Evolutionary conservation across 2,329 filamentous ascomycete species (phyloP).

Genomic region (Pseudogymnoascus pannorum): DNA sequence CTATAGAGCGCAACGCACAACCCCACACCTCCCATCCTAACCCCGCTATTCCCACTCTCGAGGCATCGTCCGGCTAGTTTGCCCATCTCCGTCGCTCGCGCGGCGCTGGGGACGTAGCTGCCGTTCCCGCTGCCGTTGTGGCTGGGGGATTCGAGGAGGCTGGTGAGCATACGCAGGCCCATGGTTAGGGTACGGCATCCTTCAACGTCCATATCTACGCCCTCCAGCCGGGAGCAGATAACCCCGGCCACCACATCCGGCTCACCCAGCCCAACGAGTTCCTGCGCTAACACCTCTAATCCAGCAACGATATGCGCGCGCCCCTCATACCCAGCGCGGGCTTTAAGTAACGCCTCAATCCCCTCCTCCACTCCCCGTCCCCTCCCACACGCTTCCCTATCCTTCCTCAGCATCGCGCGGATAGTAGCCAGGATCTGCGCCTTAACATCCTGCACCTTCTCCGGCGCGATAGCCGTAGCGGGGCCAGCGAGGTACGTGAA

Average conservation of each 20-base stretch:
- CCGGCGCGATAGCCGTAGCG: conserved; percentile 44
- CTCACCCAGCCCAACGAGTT: conserved; percentile 60
- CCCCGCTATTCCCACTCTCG: conserved; percentile 53
- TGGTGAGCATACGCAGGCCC: conserved; percentile 55
- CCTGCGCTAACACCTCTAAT: conserved; percentile 64
- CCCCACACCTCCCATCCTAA: conserved; percentile 69
- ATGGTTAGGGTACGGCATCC: conserved; percentile 51
- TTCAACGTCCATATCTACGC: conserved; percentile 35
- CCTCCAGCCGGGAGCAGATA: conserved; percentile 40
- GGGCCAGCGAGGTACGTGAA: conserved; percentile 66
- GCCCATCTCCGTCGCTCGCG: conserved; percentile 45
- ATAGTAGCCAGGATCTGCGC: conserved; percentile 68
- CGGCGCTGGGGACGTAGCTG: conserved; percentile 42
- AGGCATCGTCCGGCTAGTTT: conserved; percentile 48
- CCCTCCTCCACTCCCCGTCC: conserved; percentile 58
- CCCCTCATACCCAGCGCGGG: conserved; percentile 59
- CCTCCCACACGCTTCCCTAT: conserved; percentile 58
- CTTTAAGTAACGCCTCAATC: conserved; percentile 58
- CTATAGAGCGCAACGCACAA: conserved; percentile 67
- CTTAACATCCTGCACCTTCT: conserved; percentile 66
- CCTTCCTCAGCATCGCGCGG: conserved; percentile 62
- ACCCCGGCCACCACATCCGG: conserved; percentile 52
- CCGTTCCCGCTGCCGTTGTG: too few relatives aligned
- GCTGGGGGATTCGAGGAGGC: conserved; percentile 49
- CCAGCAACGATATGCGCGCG: conserved; percentile 66